These are phyloP conservation scores for Stylosanthes scabra DNA, from an alignment of 331 rosid genomes.

Conservation along the genomic window DNA sequence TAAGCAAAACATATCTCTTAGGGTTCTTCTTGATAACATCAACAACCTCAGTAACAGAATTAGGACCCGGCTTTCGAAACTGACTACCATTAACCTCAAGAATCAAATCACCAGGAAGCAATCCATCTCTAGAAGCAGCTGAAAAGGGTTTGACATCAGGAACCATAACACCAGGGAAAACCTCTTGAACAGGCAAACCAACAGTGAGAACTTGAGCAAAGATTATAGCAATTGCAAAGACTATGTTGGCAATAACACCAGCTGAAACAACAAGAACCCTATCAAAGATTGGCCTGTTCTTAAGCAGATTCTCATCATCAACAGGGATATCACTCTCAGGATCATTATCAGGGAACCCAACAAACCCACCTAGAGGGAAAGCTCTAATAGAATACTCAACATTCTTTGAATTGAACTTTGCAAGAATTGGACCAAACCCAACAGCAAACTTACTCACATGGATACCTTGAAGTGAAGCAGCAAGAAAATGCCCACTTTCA, in stretches of 20 bases:
- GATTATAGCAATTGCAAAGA: conserved; percentile 75
- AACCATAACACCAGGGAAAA: conserved; percentile 81
- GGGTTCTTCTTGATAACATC: conserved; percentile 73
- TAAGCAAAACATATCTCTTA: conserved; percentile 66
- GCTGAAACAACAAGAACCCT: conserved; percentile 87
- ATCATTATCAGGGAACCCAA: conserved; percentile 96
- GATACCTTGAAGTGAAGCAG: conserved; percentile 88
- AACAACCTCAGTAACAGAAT: conserved; percentile 72
- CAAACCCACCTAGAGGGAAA: conserved; percentile 93
- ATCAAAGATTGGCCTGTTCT: conserved; percentile 90
- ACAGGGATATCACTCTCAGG: conserved; percentile 87
- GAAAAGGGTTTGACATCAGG: conserved; percentile 84
- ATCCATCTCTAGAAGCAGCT: conserved; percentile 86
- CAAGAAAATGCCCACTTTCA: conserved; percentile 94
- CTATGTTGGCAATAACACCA: conserved; percentile 87
- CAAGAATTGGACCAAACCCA: conserved; percentile 94
- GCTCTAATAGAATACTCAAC: conserved; percentile 91
- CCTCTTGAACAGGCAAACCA: conserved; percentile 90
- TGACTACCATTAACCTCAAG: conserved; percentile 69
- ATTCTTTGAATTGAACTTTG: conserved; percentile 84
- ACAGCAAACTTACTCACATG: conserved; percentile 91
- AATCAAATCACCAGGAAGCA: conserved; percentile 80
- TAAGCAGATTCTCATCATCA: conserved; percentile 80
- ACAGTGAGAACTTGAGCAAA: conserved; percentile 78
- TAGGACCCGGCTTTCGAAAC: conserved; percentile 71